A percentile compares a stretch with the other conserved stretches of the same genome.
phyloP scores from a whole-genome alignment of 768 basidiomycete species.

The Mycena amicta region DNA sequence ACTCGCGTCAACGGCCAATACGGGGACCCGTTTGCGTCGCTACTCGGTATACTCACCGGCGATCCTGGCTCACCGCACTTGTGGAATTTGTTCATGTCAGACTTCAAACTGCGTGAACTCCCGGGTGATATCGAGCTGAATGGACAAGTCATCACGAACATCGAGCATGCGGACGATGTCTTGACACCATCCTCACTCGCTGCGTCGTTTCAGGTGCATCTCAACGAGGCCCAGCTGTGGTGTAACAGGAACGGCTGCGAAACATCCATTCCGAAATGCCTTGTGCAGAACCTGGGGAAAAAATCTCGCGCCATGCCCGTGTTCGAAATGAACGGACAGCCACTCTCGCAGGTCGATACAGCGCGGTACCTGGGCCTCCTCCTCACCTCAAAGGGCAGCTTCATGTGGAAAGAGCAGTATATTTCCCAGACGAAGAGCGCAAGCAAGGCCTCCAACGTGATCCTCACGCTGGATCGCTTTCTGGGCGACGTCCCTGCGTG shows the following conservation, averaged over 20 bases:
- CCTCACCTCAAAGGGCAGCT: background rate
- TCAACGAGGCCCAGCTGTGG: background rate
- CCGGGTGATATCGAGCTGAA: background rate
- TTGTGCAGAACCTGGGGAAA: background rate
- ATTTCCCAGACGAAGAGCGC: background rate
- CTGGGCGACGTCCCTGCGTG: background rate
- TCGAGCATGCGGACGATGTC: conserved; percentile 6
- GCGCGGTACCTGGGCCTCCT: background rate
- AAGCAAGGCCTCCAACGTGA: background rate
- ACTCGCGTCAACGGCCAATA: background rate
- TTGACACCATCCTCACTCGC: background rate
- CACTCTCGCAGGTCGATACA: background rate
- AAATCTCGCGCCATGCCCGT: too few species aligned
- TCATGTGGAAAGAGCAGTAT: background rate
- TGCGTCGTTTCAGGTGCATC: background rate
- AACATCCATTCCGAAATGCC: background rate
- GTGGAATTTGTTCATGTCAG: conserved; percentile 7
- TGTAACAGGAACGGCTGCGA: background rate
- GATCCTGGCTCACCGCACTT: conserved; percentile 5
- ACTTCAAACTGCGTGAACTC: background rate
- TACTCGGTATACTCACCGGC: conserved; percentile 6
- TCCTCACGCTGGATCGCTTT: background rate
- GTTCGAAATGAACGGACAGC: background rate
- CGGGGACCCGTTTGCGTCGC: background rate
- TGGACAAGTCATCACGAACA: background rate